Evolutionary conservation across 345 rosid genomes (phyloP), one percentile per base, ranked within the genome.

Genomic region (Hibiscus tridactylites): DNA sequence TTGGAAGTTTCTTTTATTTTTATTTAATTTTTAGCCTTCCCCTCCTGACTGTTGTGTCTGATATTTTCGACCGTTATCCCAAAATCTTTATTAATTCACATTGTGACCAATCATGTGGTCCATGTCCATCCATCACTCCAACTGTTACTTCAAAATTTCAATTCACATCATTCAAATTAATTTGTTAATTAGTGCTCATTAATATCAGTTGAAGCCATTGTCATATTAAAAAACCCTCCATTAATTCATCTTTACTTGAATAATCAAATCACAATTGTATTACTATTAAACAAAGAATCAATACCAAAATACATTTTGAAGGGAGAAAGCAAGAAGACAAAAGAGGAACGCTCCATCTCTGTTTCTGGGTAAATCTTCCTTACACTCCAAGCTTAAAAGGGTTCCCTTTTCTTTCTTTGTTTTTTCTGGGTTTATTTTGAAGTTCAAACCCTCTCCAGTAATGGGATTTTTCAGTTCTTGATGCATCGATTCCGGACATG

Each of bases 281-380:
- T 37, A 4, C n/a, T n/a, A n/a, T n/a, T n/a, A n/a, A 37, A 37
- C 9, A 37, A 37, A 37, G 42, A 37, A 37, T 37, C 8, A 37
- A 37, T 6, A 37, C 1, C 9, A 37, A 37, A 37, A 37, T 37
- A 35, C 6, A 35, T 35, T 21, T 21, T 21, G 53, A n/a, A 2
- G 13, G 19, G 15, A 57, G 7, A 71, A 49, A 49, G 53, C 21
- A 53, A 33, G 6, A 57, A n/a, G 74, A 60, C 74, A 60, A 71
- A 28, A 2, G 28, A 15, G 46, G 46, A 71, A 61, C 67, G 74
- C 56, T 59, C 65, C 64, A 46, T 44, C 42, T 31, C 12, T 35
- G 49, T 64, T 33, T 56, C 63, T 21, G 37, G 73, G 73, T 26
- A 24, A 10, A 0, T 7, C 12, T 13, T 26, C 28, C 15, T 29